Evolutionary conservation across 805 yeast genomes (phyloP), one percentile per base, ranked within the genome.

Genomic region (Lachancea cidri): DNA sequence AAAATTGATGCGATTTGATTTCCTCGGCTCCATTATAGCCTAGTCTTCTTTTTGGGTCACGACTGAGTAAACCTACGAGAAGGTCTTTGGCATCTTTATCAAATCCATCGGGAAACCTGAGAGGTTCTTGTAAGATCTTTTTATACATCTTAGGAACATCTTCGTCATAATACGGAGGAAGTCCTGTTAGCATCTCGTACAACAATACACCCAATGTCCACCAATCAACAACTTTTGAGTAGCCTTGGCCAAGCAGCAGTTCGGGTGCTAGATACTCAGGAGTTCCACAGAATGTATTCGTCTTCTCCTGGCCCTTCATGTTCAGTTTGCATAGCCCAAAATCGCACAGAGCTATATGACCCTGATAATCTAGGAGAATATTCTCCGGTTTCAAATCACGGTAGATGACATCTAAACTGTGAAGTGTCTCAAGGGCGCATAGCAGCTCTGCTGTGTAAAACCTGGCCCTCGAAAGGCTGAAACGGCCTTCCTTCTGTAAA

Each of bases 211-310:
- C 98, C 53, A 93, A 71, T 1, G 98, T 93, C 98, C 98, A 93
- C 91, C 96, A 93, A 65, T 93, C 98, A 17, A 93, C 98, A 7
- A 84, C 83, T 62, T 95, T 81, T 2, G 98, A 88, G 64, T 93
- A 93, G 1, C 98, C 98, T 60, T 86, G 88, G 36, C 94, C 93
- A 53, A 88, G 70, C 36, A 93, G 69, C 52, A 93, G 70, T 65
- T 93, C 98, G 1, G 98, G 98, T 1, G 98, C 96, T 51, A 93
- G 71, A 64, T 93, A 93, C 65, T 93, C 98, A 0, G 98, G 98
- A 0, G 98, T 93, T 31, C 98, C 98, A 66, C 98, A 93, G 62
- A 93, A 93, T 0, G 98, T 93, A 54, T 83, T 83, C 1, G 87
- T 82, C 64, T 85, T 85, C 54, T 88, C 96, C 46, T 85, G 83